Evolutionary conservation across 768 basidiomycete genomes (phyloP), one percentile per base, ranked within the genome.

Genomic region (Lactarius sanguifluus): DNA sequence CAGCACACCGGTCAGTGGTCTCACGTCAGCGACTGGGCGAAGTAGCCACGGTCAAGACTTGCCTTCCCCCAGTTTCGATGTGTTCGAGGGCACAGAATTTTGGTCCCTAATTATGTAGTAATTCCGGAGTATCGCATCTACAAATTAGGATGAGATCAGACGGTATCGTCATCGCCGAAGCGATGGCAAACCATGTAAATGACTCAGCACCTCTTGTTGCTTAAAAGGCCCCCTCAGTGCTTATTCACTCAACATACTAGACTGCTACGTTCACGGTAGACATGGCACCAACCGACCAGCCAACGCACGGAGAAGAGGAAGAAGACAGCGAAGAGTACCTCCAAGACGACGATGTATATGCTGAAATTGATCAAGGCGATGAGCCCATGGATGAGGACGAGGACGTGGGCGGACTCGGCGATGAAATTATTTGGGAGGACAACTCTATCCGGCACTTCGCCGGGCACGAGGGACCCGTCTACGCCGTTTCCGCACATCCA

Each of bases 401-500:
- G 18, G 78, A 60, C 5, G 72, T 72, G 1, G 72, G 54, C 13
- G 72, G 71, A n/a, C 69, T 72, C 56, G 73, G 72, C 34, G 73
- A 60, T 30, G 70, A 74, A 38, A 69, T 75, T 36, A 66, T 76
- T 25, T 81, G 75, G 64, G 78, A 85, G 68, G 85, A 86, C 74
- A 90, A 86, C 73, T 87, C 87, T 13, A 79, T 91, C 15, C 89
- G 88, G 73, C 81, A 82, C 65, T 94, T 94, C 74, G 74, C 81
- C 18, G 77, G 77, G 9, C 96, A 98, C 77, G 75, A 76, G 18
- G 77, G 83, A 30, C 95, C 96, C 20, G 91, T 98, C 38, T 99
- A 97, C 75, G 78, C 88, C 38, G 81, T 98, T 45, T 81, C 94
- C 4, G 83, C 86, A 40, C 97, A 99, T 74, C 96, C 97, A 0